Conservation (phyloP, 2,329 filamentous ascomycete genomes). For the Amauroascus niger region DNA sequence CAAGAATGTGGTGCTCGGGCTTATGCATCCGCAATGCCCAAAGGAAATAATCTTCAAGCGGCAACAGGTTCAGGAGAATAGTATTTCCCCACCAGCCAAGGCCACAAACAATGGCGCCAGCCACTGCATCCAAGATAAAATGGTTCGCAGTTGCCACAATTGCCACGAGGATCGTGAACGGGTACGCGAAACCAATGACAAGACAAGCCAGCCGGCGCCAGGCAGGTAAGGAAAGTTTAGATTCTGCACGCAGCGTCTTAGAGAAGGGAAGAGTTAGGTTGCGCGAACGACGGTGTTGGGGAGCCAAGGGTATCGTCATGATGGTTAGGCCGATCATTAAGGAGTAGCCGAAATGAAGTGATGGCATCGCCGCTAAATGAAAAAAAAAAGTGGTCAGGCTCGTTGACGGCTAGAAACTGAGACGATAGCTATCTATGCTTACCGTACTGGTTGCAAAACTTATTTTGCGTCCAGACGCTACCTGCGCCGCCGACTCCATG, state of each 20-base stretch:
- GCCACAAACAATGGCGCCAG: conserved; percentile 55
- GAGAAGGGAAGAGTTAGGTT: conserved; percentile 28
- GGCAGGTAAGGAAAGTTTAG: conserved; percentile 33
- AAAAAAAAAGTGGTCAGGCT: background rate
- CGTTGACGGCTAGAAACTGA: background rate
- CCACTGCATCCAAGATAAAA: conserved; percentile 61
- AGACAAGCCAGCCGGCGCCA: conserved; percentile 45
- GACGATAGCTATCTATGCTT: conserved; percentile 19
- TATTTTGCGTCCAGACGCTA: conserved; percentile 63
- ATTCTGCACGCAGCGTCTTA: conserved; percentile 21
- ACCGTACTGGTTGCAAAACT: conserved; percentile 67
- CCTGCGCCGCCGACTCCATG: conserved; percentile 50
- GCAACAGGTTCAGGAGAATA: conserved; percentile 52
- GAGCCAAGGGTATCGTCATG: conserved; percentile 53
- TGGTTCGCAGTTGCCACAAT: conserved; percentile 66
- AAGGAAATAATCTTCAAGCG: conserved; percentile 59
- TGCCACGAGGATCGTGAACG: conserved; percentile 53
- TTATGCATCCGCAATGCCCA: conserved; percentile 56
- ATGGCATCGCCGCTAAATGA: conserved; percentile 58
- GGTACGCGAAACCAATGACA: conserved; percentile 52
- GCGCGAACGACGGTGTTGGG: conserved; percentile 41
- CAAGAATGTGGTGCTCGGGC: conserved; percentile 34
- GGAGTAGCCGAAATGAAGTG: conserved; percentile 65
- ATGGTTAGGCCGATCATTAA: conserved; percentile 63
- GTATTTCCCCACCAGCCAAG: conserved; percentile 51